Evolutionary conservation across 139 green algal species (phyloP), one percentile per base, ranked within the genome.

Genomic region (Coccomyxa sp.): DNA sequence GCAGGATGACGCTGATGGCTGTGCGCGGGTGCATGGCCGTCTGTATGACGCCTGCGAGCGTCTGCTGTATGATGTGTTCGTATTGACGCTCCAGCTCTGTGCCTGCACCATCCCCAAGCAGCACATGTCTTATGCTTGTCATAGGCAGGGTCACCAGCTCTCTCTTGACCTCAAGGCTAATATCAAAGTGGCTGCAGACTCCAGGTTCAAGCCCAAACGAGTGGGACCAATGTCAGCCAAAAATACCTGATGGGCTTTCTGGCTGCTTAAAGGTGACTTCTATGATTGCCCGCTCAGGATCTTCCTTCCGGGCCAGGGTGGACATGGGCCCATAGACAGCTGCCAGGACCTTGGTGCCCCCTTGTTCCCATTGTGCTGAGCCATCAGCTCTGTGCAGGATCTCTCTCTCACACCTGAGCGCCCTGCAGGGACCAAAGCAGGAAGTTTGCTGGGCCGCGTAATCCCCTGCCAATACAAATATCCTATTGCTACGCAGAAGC

Each of bases 381-480:
- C 91, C 91, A 68, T 94, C 90, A 1, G 89, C 88, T 0, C 89
- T 79, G 31, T 79, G 54, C n/a, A 94, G 80, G 68, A 92, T 41
- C 33, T 69, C 71, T 7, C 86, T 81, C 77, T 95, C 87, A 70
- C 82, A 93, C 4, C 85, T 36, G 1, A 92, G 64, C 0, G 81
- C 81, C 68, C 90, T 93, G 84, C 68, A 81, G 22, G 12, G 8
- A n/a, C 24, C 54, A 68, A 68, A 27, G 29, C n/a, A n/a, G n/a
- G n/a, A n/a, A n/a, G n/a, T n/a, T n/a, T n/a, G n/a, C n/a, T n/a
- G n/a, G n/a, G n/a, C n/a, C n/a, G n/a, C n/a, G n/a, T n/a, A n/a
- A n/a, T n/a, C n/a, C n/a, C n/a, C n/a, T n/a, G n/a, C n/a, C n/a
- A n/a, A n/a, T n/a, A n/a, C n/a, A n/a, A n/a, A n/a, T n/a, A n/a